These are phyloP conservation scores for Nicotiana benthamiana DNA, from an alignment of 257 asterid species.

Conservation along the genomic window DNA sequence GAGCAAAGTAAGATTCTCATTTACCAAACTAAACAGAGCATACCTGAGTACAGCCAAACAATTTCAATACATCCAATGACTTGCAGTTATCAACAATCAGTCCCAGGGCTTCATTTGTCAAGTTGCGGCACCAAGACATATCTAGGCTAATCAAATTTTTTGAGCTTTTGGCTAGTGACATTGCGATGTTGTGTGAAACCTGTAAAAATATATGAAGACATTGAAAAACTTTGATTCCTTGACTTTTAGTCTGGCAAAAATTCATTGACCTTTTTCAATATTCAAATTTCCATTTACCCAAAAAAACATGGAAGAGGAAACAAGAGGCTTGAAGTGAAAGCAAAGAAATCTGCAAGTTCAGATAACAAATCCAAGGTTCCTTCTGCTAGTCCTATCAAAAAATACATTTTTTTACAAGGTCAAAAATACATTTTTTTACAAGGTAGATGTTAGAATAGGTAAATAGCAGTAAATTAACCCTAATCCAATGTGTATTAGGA, in stretches of 20 bases:
- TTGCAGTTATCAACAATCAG: conserved; percentile 73
- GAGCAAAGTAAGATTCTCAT: not conserved
- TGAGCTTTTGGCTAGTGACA: conserved; percentile 62
- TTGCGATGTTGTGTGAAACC: conserved; percentile 75
- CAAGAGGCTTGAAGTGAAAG: not conserved
- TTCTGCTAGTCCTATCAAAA: not conserved
- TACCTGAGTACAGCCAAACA: conserved; percentile 94
- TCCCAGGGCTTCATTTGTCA: conserved; percentile 81
- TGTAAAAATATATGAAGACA: conserved; percentile 20
- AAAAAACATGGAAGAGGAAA: not conserved
- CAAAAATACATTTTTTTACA: not conserved
- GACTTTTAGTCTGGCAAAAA: not conserved
- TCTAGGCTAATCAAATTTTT: conserved; percentile 51
- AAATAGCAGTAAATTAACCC: too few species aligned
- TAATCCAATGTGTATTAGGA: too few species aligned
- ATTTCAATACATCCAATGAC: conserved; percentile 57
- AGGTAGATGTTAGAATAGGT: too few species aligned
- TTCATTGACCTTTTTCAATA: not conserved
- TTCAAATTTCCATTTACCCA: not conserved
- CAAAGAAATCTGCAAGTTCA: not conserved
- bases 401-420: not conserved
- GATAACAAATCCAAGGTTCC: not conserved
- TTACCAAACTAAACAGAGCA: conserved; percentile 4
- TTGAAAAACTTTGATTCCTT: not conserved
- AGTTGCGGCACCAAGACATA: conserved; percentile 81